Base-by-base conservation (phyloP, 768 basidiomycete genomes). In the Hericium rajendrae region DNA sequence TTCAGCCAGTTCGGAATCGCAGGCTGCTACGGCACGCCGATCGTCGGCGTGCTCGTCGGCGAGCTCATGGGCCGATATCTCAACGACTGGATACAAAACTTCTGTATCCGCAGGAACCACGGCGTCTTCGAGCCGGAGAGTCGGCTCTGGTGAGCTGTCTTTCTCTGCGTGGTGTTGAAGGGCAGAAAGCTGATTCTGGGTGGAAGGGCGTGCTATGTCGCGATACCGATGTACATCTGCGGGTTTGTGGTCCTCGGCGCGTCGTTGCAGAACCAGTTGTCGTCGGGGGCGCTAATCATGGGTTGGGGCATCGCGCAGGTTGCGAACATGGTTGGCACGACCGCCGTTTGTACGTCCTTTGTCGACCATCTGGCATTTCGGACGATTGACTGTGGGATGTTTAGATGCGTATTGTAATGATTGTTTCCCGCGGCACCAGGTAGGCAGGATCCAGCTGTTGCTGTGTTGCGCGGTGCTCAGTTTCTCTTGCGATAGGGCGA, bases 261-360 rank as follows among this genome's bases (percentile, higher is more conserved):
- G 0, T 69, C 77, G 4, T 68, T 84, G 54, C 74, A 84, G 64
- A 75, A 79, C 16, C 78, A 80, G 57, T 69, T 82, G 3, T 72
- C 70, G 39, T 66, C 76, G 18, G 78, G 73, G 5, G 80, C 77
- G 1, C 62, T 85, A 26, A 72, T 85, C 54, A 78, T 85, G 69
- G 84, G 84, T 13, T 86, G 85, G 85, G 82, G 79, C 8, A 76
- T 85, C 54, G 77, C 82, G 1, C 75, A 83, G 59, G 68, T 80
- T 1, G 72, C 78, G 0, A 69, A 79, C 56, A 76, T 84, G 74
- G 74, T 85, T 56, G 78, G 74, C 62, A 85, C 84, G 1, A 81
- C 82, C 48, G 80, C 81, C 0, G 73, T 83, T 18, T 85, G 81
- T 72, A 69, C 70, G 63, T 79, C 71, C 56, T 63, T 67, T 38